Conservation (phyloP, 441 rosid species). For the Capsella rubella region DNA sequence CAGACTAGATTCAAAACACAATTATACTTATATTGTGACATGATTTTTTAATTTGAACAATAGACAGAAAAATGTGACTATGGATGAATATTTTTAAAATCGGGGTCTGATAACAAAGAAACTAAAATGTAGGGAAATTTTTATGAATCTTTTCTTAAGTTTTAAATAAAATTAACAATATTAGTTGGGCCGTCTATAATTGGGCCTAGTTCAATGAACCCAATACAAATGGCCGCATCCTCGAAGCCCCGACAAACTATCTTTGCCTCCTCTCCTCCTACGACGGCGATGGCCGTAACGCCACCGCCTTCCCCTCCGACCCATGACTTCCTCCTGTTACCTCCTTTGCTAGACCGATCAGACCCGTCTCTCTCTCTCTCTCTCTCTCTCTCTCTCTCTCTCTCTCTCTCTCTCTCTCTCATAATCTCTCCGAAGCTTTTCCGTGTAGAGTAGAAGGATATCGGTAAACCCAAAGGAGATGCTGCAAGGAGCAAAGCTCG, state of each 20-base stretch:
- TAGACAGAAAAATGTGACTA: background rate
- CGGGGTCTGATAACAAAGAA: too few relatives aligned
- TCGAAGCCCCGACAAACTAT: background rate
- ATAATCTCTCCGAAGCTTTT: background rate
- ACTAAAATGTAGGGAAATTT: too few relatives aligned
- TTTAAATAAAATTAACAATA: background rate
- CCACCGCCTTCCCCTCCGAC: constrained; percentile 32
- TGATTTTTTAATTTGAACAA: background rate
- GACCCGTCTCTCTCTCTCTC: background rate
- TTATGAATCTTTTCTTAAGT: background rate
- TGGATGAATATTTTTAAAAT: too few relatives aligned
- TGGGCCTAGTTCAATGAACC: constrained; percentile 27
- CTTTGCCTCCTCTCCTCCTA: constrained; percentile 7
- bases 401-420: background rate
- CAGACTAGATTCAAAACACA: too few relatives aligned
- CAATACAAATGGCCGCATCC: background rate
- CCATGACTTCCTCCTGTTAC: constrained; percentile 3
- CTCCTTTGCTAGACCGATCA: constrained; percentile 19
- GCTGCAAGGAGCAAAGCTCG: constrained; percentile 84
- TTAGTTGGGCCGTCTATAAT: constrained; percentile 11
- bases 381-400: background rate
- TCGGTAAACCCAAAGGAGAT: constrained; percentile 94
- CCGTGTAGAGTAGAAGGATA: constrained; percentile 24
- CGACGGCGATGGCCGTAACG: constrained; percentile 35
- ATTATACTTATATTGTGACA: background rate